phyloP scores from a whole-genome alignment of 2,329 filamentous ascomycete species.

The Epichloe hybrida region DNA sequence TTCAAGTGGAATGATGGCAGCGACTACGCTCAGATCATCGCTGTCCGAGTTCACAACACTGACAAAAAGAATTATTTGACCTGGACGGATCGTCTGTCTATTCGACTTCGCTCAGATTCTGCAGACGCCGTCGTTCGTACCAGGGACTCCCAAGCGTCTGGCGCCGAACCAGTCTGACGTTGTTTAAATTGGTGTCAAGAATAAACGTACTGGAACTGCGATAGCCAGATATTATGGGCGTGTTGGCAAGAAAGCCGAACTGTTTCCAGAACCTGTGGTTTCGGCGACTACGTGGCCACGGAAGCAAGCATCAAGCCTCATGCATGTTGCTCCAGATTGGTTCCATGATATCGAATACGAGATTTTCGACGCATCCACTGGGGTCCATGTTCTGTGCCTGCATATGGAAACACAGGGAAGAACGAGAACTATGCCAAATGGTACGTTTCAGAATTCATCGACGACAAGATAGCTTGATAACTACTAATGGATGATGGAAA shows the following conservation, averaged over 20 bases:
- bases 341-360: slow-evolving; percentile 42
- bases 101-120: slow-evolving; percentile 1
- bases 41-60: no score
- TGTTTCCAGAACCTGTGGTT: slow-evolving; percentile 1
- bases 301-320: not conserved
- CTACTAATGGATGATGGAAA: slow-evolving; percentile 2
- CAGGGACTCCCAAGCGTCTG: slow-evolving; percentile 3
- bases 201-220: not conserved
- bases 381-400: slow-evolving; percentile 41
- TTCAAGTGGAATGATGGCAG: no score
- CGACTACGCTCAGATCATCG: no score
- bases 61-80: not conserved
- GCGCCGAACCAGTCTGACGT: slow-evolving; percentile 2
- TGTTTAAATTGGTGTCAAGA: slow-evolving; percentile 4
- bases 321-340: slow-evolving; percentile 21
- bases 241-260: not conserved
- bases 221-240: not conserved
- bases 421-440: slow-evolving; percentile 29
- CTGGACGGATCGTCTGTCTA: not conserved
- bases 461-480: no score
- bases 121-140: not conserved
- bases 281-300: not conserved
- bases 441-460: slow-evolving; percentile 23
- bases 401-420: slow-evolving; percentile 32
- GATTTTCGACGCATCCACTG: slow-evolving; percentile 42